Evolutionary conservation across 2,329 filamentous ascomycete species (phyloP).

Genomic region (Pyrenochaeta sp.): DNA sequence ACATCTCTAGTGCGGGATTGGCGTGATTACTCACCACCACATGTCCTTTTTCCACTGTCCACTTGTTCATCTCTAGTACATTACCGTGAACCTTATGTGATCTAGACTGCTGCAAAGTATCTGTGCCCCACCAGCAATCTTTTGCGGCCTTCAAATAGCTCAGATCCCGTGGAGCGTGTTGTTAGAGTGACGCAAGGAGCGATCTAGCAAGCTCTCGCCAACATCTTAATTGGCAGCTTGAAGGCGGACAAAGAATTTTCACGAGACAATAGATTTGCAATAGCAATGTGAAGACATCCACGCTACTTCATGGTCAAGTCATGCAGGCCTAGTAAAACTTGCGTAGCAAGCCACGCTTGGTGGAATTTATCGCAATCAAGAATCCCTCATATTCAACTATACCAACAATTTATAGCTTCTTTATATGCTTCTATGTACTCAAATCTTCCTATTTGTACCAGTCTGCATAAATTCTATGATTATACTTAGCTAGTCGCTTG

Average conservation of each 20-base stretch:
- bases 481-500: too few species aligned
- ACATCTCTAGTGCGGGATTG: background rate
- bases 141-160: too few species aligned
- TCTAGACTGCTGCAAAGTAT: background rate
- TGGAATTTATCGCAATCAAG: too few species aligned
- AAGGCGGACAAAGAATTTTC: background rate
- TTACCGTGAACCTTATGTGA: background rate
- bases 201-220: background rate
- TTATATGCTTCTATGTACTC: background rate
- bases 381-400: too few species aligned
- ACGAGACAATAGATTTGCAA: background rate
- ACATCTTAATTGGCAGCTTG: background rate
- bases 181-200: background rate
- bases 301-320: background rate
- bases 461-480: too few species aligned
- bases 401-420: too few species aligned
- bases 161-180: too few species aligned
- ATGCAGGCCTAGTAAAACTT: too few species aligned
- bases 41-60: background rate
- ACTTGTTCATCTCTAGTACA: background rate
- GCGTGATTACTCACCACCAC: constrained; percentile 6
- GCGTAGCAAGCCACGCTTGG: too few species aligned
- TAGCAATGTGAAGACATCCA: background rate
- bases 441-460: background rate
- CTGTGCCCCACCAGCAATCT: background rate